Conservation (phyloP, 2,329 filamentous ascomycete genomes). For the Cercospora sp. region DNA sequence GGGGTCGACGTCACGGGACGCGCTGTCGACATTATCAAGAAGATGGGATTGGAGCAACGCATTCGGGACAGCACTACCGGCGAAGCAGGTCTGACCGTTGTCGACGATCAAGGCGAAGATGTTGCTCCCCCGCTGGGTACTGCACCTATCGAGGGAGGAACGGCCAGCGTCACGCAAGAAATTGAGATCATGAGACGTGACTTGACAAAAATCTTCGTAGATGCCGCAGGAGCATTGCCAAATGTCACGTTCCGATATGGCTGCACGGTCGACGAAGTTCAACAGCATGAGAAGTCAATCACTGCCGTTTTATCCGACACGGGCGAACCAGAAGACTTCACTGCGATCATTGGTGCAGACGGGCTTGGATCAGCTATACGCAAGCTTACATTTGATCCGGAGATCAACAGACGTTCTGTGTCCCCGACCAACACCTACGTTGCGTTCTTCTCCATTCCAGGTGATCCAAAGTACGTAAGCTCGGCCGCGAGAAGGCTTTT, state of each 20-base stretch:
- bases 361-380: conserved; percentile 20
- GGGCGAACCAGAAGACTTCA: conserved; percentile 15
- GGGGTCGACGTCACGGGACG: conserved; percentile 35
- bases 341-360: conserved; percentile 24
- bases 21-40: conserved; percentile 29
- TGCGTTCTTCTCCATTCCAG: conserved; percentile 35
- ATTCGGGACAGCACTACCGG: conserved; percentile 32
- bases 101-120: conserved; percentile 31
- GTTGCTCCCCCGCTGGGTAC: conserved; percentile 20
- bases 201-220: conserved; percentile 48
- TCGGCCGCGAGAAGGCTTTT: not conserved
- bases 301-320: conserved; percentile 17
- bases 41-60: conserved; percentile 32
- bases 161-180: conserved; percentile 26
- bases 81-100: conserved; percentile 32
- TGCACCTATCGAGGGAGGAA: conserved; percentile 17
- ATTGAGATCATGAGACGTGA: conserved; percentile 50
- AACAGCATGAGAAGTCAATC: conserved; percentile 18
- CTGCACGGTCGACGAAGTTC: conserved; percentile 15
- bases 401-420: conserved; percentile 9
- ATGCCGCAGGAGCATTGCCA: conserved; percentile 22
- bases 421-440: conserved; percentile 19
- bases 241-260: conserved; percentile 26
- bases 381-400: conserved; percentile 16
- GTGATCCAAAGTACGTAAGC: not conserved